phyloP scores from a whole-genome alignment of 305 asterid genomes.

The Rubia occidens region DNA sequence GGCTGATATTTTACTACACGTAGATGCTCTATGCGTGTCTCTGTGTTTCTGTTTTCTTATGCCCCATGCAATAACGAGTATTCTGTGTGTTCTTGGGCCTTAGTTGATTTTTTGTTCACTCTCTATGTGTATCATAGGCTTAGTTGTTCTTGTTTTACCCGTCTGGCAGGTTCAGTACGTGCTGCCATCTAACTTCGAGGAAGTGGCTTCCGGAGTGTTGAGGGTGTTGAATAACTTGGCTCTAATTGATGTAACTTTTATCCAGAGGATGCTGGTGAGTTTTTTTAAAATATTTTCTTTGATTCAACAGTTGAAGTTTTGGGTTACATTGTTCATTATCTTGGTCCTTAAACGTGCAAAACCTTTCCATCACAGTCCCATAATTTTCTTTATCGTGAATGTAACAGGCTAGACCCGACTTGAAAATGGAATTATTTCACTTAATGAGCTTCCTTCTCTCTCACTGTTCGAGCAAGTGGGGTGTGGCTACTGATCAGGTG shows the following conservation, averaged over 20 bases:
- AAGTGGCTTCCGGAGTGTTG: conserved; percentile 90
- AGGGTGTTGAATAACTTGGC: conserved; percentile 98
- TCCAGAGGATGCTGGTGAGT: conserved; percentile 92
- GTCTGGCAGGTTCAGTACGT: conserved; percentile 55
- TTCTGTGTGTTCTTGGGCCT: neutral
- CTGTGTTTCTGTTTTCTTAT: neutral
- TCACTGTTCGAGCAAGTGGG: conserved; percentile 93
- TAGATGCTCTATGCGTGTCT: neutral
- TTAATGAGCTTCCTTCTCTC: conserved; percentile 89
- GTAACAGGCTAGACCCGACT: conserved; percentile 85
- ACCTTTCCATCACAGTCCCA: neutral
- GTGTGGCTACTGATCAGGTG: conserved; percentile 81
- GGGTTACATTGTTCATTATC: conserved; percentile 5
- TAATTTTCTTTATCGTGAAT: conserved; percentile 10
- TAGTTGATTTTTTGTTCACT: neutral
- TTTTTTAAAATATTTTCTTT: neutral
- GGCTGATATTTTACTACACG: neutral
- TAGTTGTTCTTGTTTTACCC: neutral
- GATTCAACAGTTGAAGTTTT: conserved; percentile 3
- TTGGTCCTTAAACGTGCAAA: conserved; percentile 1
- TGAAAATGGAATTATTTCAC: conserved; percentile 97
- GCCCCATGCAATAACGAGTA: neutral
- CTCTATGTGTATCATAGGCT: neutral
- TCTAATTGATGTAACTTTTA: conserved; percentile 63
- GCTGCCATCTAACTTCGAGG: conserved; percentile 95